Base-by-base conservation (phyloP, 305 asterid species). In the Ilex paraguariensis region DNA sequence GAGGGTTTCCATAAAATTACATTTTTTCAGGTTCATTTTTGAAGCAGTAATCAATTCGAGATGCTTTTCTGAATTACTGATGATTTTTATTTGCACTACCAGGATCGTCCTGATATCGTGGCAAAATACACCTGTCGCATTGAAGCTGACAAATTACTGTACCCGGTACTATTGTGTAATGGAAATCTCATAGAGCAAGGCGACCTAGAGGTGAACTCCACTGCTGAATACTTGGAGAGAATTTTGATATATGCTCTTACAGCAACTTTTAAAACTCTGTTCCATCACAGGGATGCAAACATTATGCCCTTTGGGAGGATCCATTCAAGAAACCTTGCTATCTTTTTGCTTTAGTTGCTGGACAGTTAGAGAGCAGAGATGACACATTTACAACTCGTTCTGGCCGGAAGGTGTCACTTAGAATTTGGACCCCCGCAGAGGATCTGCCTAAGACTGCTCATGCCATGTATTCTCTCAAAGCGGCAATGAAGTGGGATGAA, bases 401-500 rank as follows among this genome's bases (percentile, higher is more conserved):
- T 39, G 96, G 95, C 46, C 81, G 90, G 55, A 75, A 79, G 54
- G 96, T 88, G 65, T 67, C 74, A 44, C 94, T 91, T 57, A 80
- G 90, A 73, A 91, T 91, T 68, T 91, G 91, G 91, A 83, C 95
- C 67, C 92, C 96, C 9, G 86, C 86, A 13, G 80, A 86, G 74
- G 96, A 86, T 82, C 73, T 91, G 54, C 87, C 96, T 21, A 88
- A 86, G 81, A 84, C 96, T 1, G 87, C 61, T 40, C 96, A 91
- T 71, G 95, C 98, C 31, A 88, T 91, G 98, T 83, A 88, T 81
- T 91, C 98, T 57, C 74, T 91, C 65, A 91, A 88, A 82, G 92
- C 94, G 57, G 85, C 96, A 31, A 91, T 91, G 95, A 86, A 91
- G 73, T 88, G 98, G 98, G 98, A 91, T 66, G 98, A 91, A 77